These are phyloP conservation scores for Aspergillus quadricinctus DNA, from an alignment of 2,329 filamentous ascomycete genomes.

Conservation along the genomic window DNA sequence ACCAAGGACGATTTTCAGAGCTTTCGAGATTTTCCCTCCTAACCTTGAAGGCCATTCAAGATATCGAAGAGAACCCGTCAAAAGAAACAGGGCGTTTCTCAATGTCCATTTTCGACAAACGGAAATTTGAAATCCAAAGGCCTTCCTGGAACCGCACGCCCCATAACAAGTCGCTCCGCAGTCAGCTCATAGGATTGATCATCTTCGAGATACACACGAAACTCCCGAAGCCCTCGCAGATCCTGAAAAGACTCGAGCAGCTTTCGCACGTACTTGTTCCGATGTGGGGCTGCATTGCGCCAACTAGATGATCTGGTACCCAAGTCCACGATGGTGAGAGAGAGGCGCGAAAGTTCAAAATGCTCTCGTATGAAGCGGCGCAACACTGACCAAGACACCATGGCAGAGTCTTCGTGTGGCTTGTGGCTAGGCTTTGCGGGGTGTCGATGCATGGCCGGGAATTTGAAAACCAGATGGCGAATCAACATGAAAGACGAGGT, in stretches of 20 bases:
- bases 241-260: slow-evolving; percentile 16
- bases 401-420: slow-evolving; percentile 5
- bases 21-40: not conserved
- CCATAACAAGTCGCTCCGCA: slow-evolving; percentile 14
- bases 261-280: slow-evolving; percentile 16
- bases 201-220: slow-evolving; percentile 16
- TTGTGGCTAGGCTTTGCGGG: slow-evolving; percentile 1
- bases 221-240: slow-evolving; percentile 15
- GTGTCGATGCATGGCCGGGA: slow-evolving; percentile 11
- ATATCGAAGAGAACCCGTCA: not conserved
- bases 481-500: slow-evolving; percentile 16
- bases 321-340: slow-evolving; percentile 17
- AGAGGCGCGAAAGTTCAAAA: slow-evolving; percentile 18
- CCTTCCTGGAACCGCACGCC: not conserved
- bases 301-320: slow-evolving; percentile 4
- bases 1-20: not conserved
- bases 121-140: not conserved
- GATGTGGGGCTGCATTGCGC: not conserved
- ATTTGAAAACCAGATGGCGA: slow-evolving; percentile 18
- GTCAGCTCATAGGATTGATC: slow-evolving; percentile 16
- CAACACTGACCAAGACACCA: slow-evolving; percentile 21
- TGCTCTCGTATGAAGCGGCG: slow-evolving; percentile 27
- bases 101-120: not conserved
- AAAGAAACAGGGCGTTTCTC: not conserved
- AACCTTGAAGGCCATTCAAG: not conserved